These are phyloP conservation scores for Orbilia ellipsospora DNA, from an alignment of 2,329 filamentous ascomycete species.

Conservation along the genomic window DNA sequence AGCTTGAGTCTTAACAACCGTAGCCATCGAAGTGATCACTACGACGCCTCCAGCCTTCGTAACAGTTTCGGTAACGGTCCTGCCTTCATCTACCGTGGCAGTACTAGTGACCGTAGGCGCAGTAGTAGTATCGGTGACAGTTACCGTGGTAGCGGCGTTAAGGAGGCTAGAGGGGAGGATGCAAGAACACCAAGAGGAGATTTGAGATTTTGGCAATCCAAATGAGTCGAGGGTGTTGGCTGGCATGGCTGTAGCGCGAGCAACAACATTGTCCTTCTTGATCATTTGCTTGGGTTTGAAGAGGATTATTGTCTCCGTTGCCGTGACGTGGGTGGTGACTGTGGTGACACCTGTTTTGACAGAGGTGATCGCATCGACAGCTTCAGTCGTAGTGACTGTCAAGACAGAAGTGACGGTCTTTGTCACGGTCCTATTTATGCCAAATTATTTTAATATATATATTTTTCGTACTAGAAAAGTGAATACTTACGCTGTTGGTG, in stretches of 20 bases:
- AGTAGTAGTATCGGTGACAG: not conserved
- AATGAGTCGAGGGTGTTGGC: not conserved
- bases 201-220: conserved; percentile 13
- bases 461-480: too few species aligned
- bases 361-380: conserved; percentile 18
- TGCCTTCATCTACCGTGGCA: conserved; percentile 13
- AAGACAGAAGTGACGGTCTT: conserved; percentile 15
- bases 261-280: conserved; percentile 21
- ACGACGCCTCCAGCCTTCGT: too few species aligned
- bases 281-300: conserved; percentile 29
- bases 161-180: conserved; percentile 3
- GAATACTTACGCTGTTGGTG: conserved; percentile 22
- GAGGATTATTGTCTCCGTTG: conserved; percentile 34
- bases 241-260: too few species aligned
- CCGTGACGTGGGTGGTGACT: conserved; percentile 59
- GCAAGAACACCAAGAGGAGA: conserved; percentile 12
- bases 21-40: too few species aligned
- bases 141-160: not conserved
- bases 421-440: conserved; percentile 4
- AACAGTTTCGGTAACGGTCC: conserved; percentile 2
- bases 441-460: conserved; percentile 8
- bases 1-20: too few species aligned
- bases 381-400: conserved; percentile 12
- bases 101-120: conserved; percentile 16
- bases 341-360: conserved; percentile 34